phyloP scores from a whole-genome alignment of 352 stramenopile genomes.

The Phytopythium kandeliae region DNA sequence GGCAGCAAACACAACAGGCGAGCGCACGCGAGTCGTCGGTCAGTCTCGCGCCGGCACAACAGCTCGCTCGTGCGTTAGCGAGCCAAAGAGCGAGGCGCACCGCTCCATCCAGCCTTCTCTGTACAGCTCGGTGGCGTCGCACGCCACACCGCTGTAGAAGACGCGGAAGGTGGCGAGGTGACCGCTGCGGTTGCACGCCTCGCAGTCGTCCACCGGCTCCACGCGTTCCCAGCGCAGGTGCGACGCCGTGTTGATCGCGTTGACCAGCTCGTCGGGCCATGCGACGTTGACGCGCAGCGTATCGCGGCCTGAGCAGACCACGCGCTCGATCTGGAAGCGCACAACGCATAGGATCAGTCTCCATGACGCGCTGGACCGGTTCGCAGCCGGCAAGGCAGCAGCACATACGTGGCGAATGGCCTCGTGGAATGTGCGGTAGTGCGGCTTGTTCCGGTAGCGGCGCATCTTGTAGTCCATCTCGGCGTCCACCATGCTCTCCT shows the following conservation, averaged over 20 bases:
- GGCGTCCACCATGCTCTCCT: slow-evolving; percentile 59
- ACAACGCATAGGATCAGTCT: not conserved
- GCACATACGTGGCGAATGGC: slow-evolving; percentile 60
- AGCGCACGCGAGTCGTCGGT: not conserved
- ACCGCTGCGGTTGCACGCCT: slow-evolving; percentile 68
- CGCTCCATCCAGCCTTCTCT: slow-evolving; percentile 51
- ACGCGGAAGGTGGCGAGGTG: slow-evolving; percentile 56
- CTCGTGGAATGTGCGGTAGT: slow-evolving; percentile 43
- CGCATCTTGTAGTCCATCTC: slow-evolving; percentile 59
- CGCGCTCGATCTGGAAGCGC: slow-evolving; percentile 44
- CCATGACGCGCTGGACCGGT: too few relatives aligned
- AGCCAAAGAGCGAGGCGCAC: slow-evolving; percentile 16
- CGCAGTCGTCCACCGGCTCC: slow-evolving; percentile 38
- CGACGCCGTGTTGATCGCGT: slow-evolving; percentile 37
- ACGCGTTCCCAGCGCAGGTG: slow-evolving; percentile 28
- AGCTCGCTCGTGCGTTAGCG: too few relatives aligned
- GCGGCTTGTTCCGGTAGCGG: slow-evolving; percentile 19
- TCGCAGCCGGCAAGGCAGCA: too few relatives aligned
- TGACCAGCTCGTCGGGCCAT: slow-evolving; percentile 67
- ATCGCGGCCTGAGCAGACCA: slow-evolving; percentile 67
- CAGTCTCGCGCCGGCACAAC: not conserved
- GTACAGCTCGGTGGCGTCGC: slow-evolving; percentile 65
- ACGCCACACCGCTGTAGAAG: slow-evolving; percentile 52
- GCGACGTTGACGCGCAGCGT: slow-evolving; percentile 53
- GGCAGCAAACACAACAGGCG: not conserved